A percentile compares a stretch with the other conserved stretches of the same genome.
Evolutionary conservation across 345 rosid genomes (phyloP).

Genomic region (Citrus hindsii): DNA sequence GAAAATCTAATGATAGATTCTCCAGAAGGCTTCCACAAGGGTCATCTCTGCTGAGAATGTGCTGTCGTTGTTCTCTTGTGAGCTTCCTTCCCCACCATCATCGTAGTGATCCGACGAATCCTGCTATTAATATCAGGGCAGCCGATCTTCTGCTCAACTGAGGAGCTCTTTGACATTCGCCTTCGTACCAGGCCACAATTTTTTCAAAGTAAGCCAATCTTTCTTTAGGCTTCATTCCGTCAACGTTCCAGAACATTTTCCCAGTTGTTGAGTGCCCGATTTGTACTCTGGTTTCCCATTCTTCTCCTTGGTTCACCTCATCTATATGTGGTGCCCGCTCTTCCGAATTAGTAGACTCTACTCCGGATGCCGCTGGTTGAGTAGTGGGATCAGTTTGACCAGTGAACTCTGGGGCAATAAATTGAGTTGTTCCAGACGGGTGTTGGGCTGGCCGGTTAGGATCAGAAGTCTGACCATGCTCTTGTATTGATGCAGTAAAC

Average conservation of each 20-base stretch:
- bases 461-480: too few relatives aligned
- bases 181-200: too few relatives aligned
- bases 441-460: accelerated
- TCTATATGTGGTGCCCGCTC: accelerated
- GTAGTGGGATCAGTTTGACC: accelerated
- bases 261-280: accelerated
- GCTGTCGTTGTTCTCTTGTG: accelerated
- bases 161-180: too few relatives aligned
- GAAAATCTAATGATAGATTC: too few relatives aligned
- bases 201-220: too few relatives aligned
- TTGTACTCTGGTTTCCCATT: too few relatives aligned
- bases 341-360: accelerated
- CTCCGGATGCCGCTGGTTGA: accelerated
- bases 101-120: accelerated
- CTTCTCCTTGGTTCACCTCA: accelerated
- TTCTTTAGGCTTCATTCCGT: too few relatives aligned
- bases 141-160: too few relatives aligned
- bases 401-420: accelerated
- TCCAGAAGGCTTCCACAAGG: accelerated
- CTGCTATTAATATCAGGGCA: accelerated
- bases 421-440: accelerated
- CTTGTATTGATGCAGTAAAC: accelerated
- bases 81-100: too few relatives aligned
- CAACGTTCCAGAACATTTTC: too few relatives aligned
- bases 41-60: accelerated